These are phyloP conservation scores for Pseudogymnoascus sp. DNA, from an alignment of 2,329 filamentous ascomycete genomes.

Conservation along the genomic window DNA sequence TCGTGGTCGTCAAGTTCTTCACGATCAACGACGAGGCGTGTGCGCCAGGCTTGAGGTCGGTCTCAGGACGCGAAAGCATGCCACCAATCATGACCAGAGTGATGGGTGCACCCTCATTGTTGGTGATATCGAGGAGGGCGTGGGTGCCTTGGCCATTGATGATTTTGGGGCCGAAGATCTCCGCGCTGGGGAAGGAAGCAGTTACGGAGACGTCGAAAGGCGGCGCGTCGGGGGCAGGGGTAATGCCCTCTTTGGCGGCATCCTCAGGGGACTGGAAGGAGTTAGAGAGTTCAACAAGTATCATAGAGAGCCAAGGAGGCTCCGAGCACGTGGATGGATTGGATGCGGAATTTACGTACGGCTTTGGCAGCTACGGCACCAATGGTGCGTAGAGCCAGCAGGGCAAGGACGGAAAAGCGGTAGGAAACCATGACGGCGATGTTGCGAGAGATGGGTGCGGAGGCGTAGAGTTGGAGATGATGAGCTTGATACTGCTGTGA, in stretches of 20 bases:
- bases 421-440: conserved; percentile 55
- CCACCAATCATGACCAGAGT: conserved; percentile 70
- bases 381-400: conserved; percentile 61
- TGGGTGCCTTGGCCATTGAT: conserved; percentile 85
- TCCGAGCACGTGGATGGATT: conserved; percentile 21
- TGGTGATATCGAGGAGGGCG: conserved; percentile 72
- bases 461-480: not conserved
- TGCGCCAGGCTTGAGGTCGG: conserved; percentile 38
- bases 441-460: not conserved
- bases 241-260: conserved; percentile 11
- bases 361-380: conserved; percentile 53
- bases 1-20: conserved; percentile 74
- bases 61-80: conserved; percentile 43
- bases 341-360: conserved; percentile 37
- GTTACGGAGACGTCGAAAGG: conserved; percentile 56
- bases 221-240: conserved; percentile 21
- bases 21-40: conserved; percentile 49
- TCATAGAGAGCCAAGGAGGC: not conserved
- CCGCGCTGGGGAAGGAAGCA: conserved; percentile 53
- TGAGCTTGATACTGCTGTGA: not conserved
- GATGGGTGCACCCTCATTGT: conserved; percentile 71
- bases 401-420: conserved; percentile 61
- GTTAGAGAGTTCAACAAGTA: conserved; percentile 14
- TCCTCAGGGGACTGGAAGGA: conserved; percentile 17
- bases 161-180: conserved; percentile 87